Evolutionary conservation across 805 yeast genomes (phyloP).

Genomic region (Cyberlindnera galapagoensis): DNA sequence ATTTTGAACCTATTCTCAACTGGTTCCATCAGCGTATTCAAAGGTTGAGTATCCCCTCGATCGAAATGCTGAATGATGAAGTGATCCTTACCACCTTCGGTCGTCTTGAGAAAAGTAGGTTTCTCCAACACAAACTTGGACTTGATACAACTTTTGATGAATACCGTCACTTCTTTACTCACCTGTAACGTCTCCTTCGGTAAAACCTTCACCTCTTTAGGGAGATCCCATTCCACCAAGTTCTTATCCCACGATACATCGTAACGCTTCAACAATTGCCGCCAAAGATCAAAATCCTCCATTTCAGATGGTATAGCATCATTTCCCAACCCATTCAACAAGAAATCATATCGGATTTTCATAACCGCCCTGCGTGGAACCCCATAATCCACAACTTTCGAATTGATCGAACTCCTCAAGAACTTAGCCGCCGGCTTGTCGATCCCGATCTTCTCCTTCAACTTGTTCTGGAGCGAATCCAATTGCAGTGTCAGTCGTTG

Average conservation of each 20-base stretch:
- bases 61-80: too few relatives aligned
- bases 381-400: not conserved
- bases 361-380: not conserved
- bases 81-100: too few relatives aligned
- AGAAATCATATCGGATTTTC: not conserved
- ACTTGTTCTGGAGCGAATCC: constrained; percentile 1
- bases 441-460: constrained; percentile 6
- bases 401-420: constrained; percentile 2
- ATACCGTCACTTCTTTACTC: constrained; percentile 9
- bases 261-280: too few relatives aligned
- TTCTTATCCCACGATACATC: not conserved
- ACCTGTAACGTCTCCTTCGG: constrained; percentile 13
- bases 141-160: constrained; percentile 7
- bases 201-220: constrained; percentile 1
- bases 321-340: not conserved
- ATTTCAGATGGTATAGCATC: too few relatives aligned
- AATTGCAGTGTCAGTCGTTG: too few relatives aligned
- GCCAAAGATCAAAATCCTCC: too few relatives aligned
- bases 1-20: not conserved
- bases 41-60: too few relatives aligned
- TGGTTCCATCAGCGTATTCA: too few relatives aligned
- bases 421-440: constrained; percentile 10
- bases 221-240: not conserved
- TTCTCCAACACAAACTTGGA: not conserved
- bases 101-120: not conserved